phyloP scores from a whole-genome alignment of 2,329 filamentous ascomycete genomes.

The Fusarium lateritium region DNA sequence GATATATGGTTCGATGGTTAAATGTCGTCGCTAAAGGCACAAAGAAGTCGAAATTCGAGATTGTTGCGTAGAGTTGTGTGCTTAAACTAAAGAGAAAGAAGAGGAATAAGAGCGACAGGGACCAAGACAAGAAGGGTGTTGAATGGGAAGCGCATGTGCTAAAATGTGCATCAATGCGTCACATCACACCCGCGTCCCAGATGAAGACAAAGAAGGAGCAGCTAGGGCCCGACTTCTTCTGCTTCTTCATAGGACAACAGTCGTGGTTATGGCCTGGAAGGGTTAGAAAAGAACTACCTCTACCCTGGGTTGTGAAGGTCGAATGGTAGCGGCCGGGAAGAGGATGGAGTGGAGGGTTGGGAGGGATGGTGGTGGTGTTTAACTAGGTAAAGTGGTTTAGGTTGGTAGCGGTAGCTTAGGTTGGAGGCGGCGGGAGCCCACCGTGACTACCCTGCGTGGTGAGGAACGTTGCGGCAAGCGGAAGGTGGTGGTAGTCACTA shows the following conservation, averaged over 20 bases:
- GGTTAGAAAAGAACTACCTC: constrained; percentile 17
- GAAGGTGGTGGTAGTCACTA: constrained; percentile 20
- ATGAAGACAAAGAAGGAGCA: constrained; percentile 37
- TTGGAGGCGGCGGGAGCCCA: constrained; percentile 36
- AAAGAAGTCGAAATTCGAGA: constrained; percentile 8
- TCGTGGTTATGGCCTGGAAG: constrained; percentile 29
- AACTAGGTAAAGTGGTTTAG: constrained; percentile 35
- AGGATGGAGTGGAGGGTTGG: constrained; percentile 36
- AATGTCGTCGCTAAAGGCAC: constrained; percentile 4
- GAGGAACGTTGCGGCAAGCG: constrained; percentile 33
- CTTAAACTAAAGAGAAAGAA: constrained; percentile 28
- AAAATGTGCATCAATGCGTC: constrained; percentile 41
- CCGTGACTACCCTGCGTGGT: constrained; percentile 25
- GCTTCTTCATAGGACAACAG: constrained; percentile 31
- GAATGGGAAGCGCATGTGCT: constrained; percentile 39
- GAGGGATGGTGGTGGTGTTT: constrained; percentile 37
- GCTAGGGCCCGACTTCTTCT: constrained; percentile 20
- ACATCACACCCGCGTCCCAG: constrained; percentile 39
- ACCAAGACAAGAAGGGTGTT: constrained; percentile 28
- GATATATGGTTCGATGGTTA: neutral
- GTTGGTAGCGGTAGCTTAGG: constrained; percentile 9
- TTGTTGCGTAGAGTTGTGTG: constrained; percentile 19
- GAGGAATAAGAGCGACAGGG: constrained; percentile 39
- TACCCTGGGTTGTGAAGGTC: constrained; percentile 25
- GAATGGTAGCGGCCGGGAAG: constrained; percentile 35